Conservation (phyloP, 257 asterid species). For the Osmanthus fragrans region DNA sequence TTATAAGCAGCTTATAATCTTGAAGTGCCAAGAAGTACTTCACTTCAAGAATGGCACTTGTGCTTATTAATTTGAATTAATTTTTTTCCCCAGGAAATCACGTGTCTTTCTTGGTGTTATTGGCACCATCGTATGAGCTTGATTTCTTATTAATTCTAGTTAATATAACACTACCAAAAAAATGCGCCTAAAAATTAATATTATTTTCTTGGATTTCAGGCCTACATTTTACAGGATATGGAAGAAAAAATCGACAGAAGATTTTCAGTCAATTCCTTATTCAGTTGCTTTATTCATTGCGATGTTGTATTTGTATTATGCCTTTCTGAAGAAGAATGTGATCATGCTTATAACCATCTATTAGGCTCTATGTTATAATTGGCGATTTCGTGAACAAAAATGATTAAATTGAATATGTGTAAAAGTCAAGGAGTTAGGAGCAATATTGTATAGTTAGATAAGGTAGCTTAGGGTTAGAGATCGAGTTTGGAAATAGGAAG, state of each 20-base stretch:
- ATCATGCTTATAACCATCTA: no score
- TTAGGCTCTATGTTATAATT: no score
- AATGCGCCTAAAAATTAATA: background rate
- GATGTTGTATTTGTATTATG: slow-evolving; percentile 72
- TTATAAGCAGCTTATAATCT: background rate
- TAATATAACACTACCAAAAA: no score
- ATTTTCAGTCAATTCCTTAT: slow-evolving; percentile 73
- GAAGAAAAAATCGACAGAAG: slow-evolving; percentile 71
- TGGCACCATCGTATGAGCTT: slow-evolving; percentile 65
- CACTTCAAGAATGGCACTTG: slow-evolving; percentile 46
- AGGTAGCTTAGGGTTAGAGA: no score
- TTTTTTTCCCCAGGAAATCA: slow-evolving; percentile 50
- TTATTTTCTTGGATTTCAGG: slow-evolving; percentile 34
- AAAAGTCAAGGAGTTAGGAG: no score
- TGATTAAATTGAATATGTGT: no score
- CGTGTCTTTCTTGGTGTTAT: slow-evolving; percentile 79
- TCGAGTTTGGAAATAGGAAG: no score
- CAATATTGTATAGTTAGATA: no score
- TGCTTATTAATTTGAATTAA: background rate
- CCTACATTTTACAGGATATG: slow-evolving; percentile 63
- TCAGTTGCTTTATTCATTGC: slow-evolving; percentile 76
- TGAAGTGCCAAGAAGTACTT: slow-evolving; percentile 33
- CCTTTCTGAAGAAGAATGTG: no score
- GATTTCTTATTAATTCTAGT: background rate
- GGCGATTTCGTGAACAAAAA: no score